These are phyloP conservation scores for Aspergillus calidoustus DNA, from an alignment of 2,329 filamentous ascomycete species.

Conservation along the genomic window DNA sequence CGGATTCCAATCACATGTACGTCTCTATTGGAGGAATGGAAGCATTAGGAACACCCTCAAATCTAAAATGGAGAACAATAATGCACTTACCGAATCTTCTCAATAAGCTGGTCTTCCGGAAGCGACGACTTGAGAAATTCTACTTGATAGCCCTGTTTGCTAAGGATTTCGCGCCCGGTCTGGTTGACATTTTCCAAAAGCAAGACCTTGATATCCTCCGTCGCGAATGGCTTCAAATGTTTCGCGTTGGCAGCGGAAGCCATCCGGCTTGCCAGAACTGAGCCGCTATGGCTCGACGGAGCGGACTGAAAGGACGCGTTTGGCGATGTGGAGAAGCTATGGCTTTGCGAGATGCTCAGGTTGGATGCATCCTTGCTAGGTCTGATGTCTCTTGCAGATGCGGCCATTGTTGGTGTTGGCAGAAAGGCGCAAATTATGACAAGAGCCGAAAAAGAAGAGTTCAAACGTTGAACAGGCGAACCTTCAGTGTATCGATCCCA, in stretches of 20 bases:
- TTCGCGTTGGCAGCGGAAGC: conserved; percentile 61
- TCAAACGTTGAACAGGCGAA: background rate
- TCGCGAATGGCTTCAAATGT: conserved; percentile 92
- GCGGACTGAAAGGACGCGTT: conserved; percentile 75
- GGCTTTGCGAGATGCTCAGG: conserved; percentile 60
- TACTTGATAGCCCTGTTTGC: conserved; percentile 90
- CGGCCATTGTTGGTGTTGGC: conserved; percentile 23
- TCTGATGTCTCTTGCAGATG: conserved; percentile 43
- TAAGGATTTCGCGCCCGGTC: conserved; percentile 82
- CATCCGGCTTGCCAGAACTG: conserved; percentile 46
- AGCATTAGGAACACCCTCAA: conserved; percentile 19
- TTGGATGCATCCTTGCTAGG: conserved; percentile 32
- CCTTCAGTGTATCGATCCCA: background rate
- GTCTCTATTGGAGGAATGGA: conserved; percentile 60
- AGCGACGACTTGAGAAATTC: conserved; percentile 88
- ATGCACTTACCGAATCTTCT: conserved; percentile 80
- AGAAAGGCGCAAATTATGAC: background rate
- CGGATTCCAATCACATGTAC: conserved; percentile 98
- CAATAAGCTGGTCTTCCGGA: conserved; percentile 89
- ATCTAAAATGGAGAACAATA: background rate
- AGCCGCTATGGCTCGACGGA: conserved; percentile 64
- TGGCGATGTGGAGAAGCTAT: conserved; percentile 76
- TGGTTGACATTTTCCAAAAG: conserved; percentile 95
- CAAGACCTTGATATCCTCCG: conserved; percentile 93
- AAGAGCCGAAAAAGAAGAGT: background rate